Evolutionary conservation across 257 asterid species (phyloP).

Genomic region (Nyctanthes arbortristis): DNA sequence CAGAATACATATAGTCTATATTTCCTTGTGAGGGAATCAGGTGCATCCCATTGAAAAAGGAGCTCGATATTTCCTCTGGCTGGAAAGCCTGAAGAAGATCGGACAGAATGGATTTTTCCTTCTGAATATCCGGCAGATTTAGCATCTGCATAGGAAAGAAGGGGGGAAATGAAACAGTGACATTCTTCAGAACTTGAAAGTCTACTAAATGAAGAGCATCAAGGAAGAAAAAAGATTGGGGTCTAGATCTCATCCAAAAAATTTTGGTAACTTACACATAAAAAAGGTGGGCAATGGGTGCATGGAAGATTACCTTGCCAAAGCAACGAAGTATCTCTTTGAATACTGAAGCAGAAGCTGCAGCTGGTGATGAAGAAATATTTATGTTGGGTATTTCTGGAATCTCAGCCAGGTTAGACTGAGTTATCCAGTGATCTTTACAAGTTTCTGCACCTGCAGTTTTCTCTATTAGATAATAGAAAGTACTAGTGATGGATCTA

Average conservation of each 20-base stretch:
- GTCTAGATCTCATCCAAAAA: constrained; percentile 6
- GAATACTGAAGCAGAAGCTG: constrained; percentile 48
- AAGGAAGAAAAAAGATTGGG: neutral
- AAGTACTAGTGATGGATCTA: constrained; percentile 20
- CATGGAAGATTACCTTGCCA: constrained; percentile 62
- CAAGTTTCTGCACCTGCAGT: constrained; percentile 62
- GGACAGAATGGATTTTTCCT: constrained; percentile 49
- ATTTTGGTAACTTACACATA: constrained; percentile 12
- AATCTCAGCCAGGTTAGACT: constrained; percentile 58
- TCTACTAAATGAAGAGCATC: neutral
- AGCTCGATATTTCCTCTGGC: constrained; percentile 47
- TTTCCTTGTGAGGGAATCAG: constrained; percentile 60
- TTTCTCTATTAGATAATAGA: constrained; percentile 32
- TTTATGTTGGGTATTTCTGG: constrained; percentile 47
- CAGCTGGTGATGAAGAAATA: constrained; percentile 46
- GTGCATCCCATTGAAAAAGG: constrained; percentile 58
- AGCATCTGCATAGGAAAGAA: constrained; percentile 52
- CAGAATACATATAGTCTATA: constrained; percentile 61
- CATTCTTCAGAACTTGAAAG: constrained; percentile 20
- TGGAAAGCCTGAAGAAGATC: constrained; percentile 75
- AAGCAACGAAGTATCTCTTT: constrained; percentile 76
- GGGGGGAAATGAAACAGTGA: constrained; percentile 14
- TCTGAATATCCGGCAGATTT: constrained; percentile 56
- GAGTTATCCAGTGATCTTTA: constrained; percentile 74
- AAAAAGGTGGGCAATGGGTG: neutral